Evolutionary conservation across 441 rosid species (phyloP), one percentile per base, ranked within the genome.

Genomic region (Pelargonium fulgidum): DNA sequence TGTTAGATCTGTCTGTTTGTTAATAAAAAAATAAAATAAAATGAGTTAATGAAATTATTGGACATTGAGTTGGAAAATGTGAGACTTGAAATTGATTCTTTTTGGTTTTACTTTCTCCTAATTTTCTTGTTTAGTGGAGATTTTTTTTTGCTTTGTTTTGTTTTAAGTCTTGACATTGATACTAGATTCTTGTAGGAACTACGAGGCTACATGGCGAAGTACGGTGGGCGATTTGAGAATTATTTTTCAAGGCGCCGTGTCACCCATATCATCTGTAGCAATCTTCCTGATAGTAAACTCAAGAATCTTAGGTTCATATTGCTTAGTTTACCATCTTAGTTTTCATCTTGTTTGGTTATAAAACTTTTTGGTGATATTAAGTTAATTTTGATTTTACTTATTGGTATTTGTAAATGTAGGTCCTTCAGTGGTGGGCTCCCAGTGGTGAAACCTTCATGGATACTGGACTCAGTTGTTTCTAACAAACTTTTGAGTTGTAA

Each of bases 351-450:
- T 20, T 14, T 70, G n/a, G 61, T 50, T 24, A 50, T 71, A 9
- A 67, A 22, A 64, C 7, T 69, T 14, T 14, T 14, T 12, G 20
- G 20, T 73, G 42, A 11, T 17, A 54, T 65, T 33, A 9, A n/a
- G 24, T 29, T 64, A 12, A 58, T 66, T 58, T 65, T 62, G 12
- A 16, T 67, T 50, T n/a, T 50, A 7, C 36, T 48, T 29, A 3
- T 41, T 64, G 44, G 20, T 39, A 14, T 4, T 39, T 48, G 29
- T 13, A 44, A 13, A 63, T 76, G 6, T 79, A 93, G 99, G 82
- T 85, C 97, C 69, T 93, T 91, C 75, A 91, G 97, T 73, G 73
- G 88, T 79, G 97, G 99, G 39, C 84, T 91, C 45, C 99, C 99
- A 41, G 96, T 93, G 7, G 93, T 93, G 74, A 91, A 88, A 85